phyloP scores from a whole-genome alignment of 352 stramenopile species.

The Pythium phragmiticola region DNA sequence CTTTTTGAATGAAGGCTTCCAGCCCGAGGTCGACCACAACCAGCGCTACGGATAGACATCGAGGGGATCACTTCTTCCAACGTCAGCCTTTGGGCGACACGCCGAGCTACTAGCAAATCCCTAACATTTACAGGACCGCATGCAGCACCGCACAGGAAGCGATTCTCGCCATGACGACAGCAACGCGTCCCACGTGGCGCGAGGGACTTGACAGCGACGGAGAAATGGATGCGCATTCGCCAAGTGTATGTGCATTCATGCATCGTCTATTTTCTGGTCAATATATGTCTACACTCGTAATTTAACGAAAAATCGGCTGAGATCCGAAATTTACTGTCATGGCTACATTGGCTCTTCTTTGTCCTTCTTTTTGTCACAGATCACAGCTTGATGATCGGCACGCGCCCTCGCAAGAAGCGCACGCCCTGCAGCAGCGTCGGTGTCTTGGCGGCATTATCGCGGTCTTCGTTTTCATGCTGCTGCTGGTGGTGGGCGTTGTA shows the following conservation, averaged over 20 bases:
- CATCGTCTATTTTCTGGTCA: conserved; percentile 21
- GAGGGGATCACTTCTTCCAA: neutral
- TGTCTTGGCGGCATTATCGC: conserved; percentile 15
- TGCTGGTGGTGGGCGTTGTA: conserved; percentile 38
- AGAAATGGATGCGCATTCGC: conserved; percentile 11
- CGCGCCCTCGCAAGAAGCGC: conserved; percentile 21
- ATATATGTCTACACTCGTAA: conserved; percentile 21
- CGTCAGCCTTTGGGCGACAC: no score
- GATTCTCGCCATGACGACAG: no score
- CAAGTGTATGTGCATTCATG: conserved; percentile 21
- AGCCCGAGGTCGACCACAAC: conserved; percentile 79
- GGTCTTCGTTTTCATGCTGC: neutral
- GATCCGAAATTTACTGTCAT: conserved; percentile 16
- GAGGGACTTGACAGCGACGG: neutral
- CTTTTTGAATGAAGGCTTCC: conserved; percentile 74
- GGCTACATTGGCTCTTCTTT: conserved; percentile 20
- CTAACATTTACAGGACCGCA: no score
- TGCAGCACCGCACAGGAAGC: neutral
- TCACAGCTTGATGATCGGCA: conserved; percentile 35
- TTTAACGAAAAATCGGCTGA: conserved; percentile 17
- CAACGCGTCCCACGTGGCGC: no score
- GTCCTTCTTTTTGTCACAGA: neutral
- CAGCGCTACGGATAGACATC: conserved; percentile 58
- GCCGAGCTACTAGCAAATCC: no score
- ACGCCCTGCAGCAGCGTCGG: conserved; percentile 26